Base-by-base conservation (phyloP, 2,329 filamentous ascomycete species). In the Venturia oleaginea region DNA sequence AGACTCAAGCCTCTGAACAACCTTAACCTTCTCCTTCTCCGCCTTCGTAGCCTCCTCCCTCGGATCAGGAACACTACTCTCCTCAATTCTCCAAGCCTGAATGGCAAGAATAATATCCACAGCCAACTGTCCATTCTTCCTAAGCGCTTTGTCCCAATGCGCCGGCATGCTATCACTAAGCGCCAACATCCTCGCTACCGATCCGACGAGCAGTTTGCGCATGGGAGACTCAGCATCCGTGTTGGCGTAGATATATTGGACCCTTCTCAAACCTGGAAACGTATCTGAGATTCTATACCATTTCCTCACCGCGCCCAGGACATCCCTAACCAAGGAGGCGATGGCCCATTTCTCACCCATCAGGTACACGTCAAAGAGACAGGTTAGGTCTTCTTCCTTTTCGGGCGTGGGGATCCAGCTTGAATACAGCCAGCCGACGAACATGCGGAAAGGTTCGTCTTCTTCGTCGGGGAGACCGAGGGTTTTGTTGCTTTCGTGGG, bases 371-470 rank as follows among this genome's bases (percentile, higher is more conserved):
- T 83, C 81, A 68, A 82, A 79, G n/a, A 82, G 73, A 0, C 74
- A 70, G 19, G 75, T 76, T 4, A 84, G 74, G 65, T 83, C 81
- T 42, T 79, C 75, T 70, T 84, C 81, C 65, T 80, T 76, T 63
- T 75, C 74, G 0, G 81, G 79, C 0, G 76, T 71, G 6, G 77
- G 78, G n/a, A 83, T 72, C 13, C 74, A 73, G 63, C 76, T 75
- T 32, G 74, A 75, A 76, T 83, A 84, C 19, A 85, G 77, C 82
- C 82, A 80, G 65, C 79, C 77, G 62, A 83, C 79, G 69, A 84
- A 79, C 55, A 79, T 73, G 68, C 80, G 75, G 74, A 83, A 81
- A 48, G 81, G 72, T 54, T 72, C 72, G 69, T 82, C 78, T 67
- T 84, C 79, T 66, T 83, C 77, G 59, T 84, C 78, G 42, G 80